These are phyloP conservation scores for Vinca minor DNA, from an alignment of 257 asterid genomes.

Conservation along the genomic window DNA sequence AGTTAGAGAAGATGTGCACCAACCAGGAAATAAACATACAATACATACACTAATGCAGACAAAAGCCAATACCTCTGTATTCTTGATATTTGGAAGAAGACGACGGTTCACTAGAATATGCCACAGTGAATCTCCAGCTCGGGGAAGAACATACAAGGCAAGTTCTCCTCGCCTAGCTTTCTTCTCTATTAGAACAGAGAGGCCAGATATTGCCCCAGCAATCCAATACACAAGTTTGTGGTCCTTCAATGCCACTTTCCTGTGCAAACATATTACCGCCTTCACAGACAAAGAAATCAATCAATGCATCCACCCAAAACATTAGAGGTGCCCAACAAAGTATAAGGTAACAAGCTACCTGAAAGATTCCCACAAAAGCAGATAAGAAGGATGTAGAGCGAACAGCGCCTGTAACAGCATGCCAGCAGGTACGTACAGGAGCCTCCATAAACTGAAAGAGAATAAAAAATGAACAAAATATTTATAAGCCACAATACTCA, in stretches of 20 bases:
- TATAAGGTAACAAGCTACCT: conserved; percentile 41
- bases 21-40: background rate
- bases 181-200: conserved; percentile 87
- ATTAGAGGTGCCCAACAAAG: conserved; percentile 15
- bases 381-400: conserved; percentile 94
- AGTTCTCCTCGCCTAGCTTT: conserved; percentile 94
- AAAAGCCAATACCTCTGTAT: conserved; percentile 63
- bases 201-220: conserved; percentile 86
- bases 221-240: conserved; percentile 93
- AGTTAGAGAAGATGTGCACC: no score
- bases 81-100: conserved; percentile 72
- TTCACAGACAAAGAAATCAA: conserved; percentile 28
- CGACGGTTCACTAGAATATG: conserved; percentile 83
- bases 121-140: conserved; percentile 98
- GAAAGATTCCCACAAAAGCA: conserved; percentile 92
- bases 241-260: conserved; percentile 85
- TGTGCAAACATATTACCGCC: conserved; percentile 87
- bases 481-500: background rate
- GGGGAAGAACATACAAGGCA: conserved; percentile 92
- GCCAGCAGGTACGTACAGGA: conserved; percentile 84
- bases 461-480: conserved; percentile 6
- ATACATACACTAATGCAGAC: background rate
- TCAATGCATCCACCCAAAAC: conserved; percentile 23
- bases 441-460: conserved; percentile 76
- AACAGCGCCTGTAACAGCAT: conserved; percentile 76